phyloP scores from a whole-genome alignment of 1,284 basidiomycete species.

The Takashimella koratensis region DNA sequence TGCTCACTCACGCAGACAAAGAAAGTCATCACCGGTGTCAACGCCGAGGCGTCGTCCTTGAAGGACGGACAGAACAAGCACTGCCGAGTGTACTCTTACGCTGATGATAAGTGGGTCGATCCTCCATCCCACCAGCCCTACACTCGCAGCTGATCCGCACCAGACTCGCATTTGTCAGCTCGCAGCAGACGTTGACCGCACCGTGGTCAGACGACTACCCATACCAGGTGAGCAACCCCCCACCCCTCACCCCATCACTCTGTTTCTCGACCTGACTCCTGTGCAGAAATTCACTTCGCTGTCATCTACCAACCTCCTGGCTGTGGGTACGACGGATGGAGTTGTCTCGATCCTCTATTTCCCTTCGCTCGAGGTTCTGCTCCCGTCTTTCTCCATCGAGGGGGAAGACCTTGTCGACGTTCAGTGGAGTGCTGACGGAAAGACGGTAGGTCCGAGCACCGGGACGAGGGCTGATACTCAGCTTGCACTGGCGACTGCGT shows the following conservation, averaged over 20 bases:
- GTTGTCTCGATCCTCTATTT: constrained; percentile 62
- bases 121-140: constrained; percentile 11
- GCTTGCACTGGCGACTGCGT: constrained; percentile 39
- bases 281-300: constrained; percentile 45
- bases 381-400: constrained; percentile 37
- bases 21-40: constrained; percentile 74
- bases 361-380: constrained; percentile 62
- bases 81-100: constrained; percentile 66
- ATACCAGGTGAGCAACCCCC: constrained; percentile 76
- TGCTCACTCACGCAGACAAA: no score
- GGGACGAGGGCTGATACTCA: constrained; percentile 9
- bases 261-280: no score
- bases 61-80: constrained; percentile 71
- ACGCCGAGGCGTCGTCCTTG: constrained; percentile 64
- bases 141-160: no score
- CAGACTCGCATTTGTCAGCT: constrained; percentile 58
- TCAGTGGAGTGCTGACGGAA: constrained; percentile 38
- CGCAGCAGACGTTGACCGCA: constrained; percentile 61
- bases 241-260: neutral
- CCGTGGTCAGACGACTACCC: constrained; percentile 72
- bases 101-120: constrained; percentile 56
- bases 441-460: constrained; percentile 42
- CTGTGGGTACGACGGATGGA: constrained; percentile 46
- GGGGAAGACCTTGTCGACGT: constrained; percentile 44
- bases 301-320: constrained; percentile 30